Base-by-base conservation (phyloP, 73 alveolate species). In the Stentor coeruleus region DNA sequence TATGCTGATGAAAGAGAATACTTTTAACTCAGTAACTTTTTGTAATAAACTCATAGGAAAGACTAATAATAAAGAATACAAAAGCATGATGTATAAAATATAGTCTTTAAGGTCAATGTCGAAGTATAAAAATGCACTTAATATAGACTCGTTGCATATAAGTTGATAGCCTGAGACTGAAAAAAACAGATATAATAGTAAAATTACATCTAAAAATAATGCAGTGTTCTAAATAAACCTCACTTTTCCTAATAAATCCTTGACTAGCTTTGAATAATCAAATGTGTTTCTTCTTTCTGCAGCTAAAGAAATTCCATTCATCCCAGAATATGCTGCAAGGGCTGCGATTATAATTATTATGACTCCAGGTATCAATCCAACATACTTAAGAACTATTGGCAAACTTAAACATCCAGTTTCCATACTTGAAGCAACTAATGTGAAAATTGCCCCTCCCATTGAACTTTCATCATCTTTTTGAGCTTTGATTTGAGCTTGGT, bases 351-450 rank as follows among this genome's bases (percentile, higher is more conserved):
- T 20, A 66, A 66, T 66, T 28, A 66, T 20, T 1, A 20, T 28
- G 33, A 66, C 40, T 28, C 79, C 87, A 72, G 82, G 79, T 40
- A 85, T 3, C 20, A 76, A 40, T 30, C 94, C 94, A 3, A 88
- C 58, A 79, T 88, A 86, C 0, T 77, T 40, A 42, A 85, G 81
- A 76, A 87, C 59, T 31, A 59, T 82, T 3, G 97, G 97, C 36
- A 91, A 77, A 2, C 91, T 74, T 20, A 93, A 89, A 11, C 90
- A 88, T 31, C 98, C 97, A 41, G 96, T 85, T 30, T 94, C 98
- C 59, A 93, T 84, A 3, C 95, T 89, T 6, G 93, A 39, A 6
- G 95, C 89, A 58, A 91, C 76, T 41, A 93, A 73, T 1, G 95
- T 58, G 87, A 93, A 89, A 6, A 88, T 88, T 28, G 94, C 35